Percentiles rank a stretch among this genome's conserved stretches.
These are phyloP conservation scores for Phaeophleospora eucalypticola DNA, from an alignment of 2,329 filamentous ascomycete genomes.

Conservation along the genomic window DNA sequence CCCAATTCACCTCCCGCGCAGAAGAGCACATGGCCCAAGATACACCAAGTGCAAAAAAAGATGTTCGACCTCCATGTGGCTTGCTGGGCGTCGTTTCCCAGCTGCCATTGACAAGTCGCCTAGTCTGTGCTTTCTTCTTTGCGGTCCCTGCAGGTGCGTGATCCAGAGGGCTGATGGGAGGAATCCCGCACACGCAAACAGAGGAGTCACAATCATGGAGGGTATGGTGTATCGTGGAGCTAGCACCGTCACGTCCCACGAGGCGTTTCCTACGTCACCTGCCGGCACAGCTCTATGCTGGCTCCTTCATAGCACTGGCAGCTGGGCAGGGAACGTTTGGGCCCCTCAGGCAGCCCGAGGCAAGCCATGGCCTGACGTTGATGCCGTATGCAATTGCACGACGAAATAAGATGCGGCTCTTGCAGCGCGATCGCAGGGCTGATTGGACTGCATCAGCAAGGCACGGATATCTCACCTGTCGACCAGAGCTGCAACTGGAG, in stretches of 20 bases:
- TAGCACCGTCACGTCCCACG: neutral
- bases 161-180: neutral
- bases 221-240: neutral
- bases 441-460: constrained; percentile 9
- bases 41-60: constrained; percentile 1
- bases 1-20: neutral
- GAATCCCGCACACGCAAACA: neutral
- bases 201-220: neutral
- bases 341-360: constrained; percentile 14
- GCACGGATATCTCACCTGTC: constrained; percentile 8
- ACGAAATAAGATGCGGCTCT: constrained; percentile 21
- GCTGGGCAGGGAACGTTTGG: constrained; percentile 1
- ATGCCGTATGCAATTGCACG: constrained; percentile 5
- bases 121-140: neutral
- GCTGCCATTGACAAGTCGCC: neutral
- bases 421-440: constrained; percentile 2
- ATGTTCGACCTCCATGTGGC: neutral
- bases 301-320: neutral
- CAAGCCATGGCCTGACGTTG: constrained; percentile 13
- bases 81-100: neutral
- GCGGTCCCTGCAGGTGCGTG: constrained; percentile 4
- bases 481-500: constrained; percentile 6
- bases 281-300: constrained; percentile 7
- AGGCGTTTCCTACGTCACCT: constrained; percentile 14
- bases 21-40: too few species aligned